Conservation (phyloP, 2,329 filamentous ascomycete genomes). For the Colletotrichum neosansevieriae region DNA sequence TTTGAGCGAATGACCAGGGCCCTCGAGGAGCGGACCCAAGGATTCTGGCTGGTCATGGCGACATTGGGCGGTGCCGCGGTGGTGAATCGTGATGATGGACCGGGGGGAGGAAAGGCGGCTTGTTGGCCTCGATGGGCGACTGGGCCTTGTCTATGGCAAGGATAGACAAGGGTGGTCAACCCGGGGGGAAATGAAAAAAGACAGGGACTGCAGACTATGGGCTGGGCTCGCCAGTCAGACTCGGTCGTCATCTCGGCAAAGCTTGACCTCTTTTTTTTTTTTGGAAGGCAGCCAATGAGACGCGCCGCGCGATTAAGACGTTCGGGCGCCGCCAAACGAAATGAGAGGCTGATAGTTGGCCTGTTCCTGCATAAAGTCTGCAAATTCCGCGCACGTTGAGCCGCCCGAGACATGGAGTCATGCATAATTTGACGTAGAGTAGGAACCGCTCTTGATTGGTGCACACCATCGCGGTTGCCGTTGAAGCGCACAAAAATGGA, state of each 20-base stretch:
- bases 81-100: background rate
- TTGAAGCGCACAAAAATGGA: background rate
- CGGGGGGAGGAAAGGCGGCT: background rate
- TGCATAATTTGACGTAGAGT: constrained; percentile 11
- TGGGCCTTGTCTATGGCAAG: constrained; percentile 16
- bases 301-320: constrained; percentile 26
- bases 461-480: constrained; percentile 1
- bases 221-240: constrained; percentile 35
- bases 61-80: constrained; percentile 31
- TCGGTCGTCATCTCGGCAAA: constrained; percentile 38
- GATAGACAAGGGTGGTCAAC: constrained; percentile 32
- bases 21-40: constrained; percentile 30
- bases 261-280: constrained; percentile 28
- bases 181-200: constrained; percentile 34
- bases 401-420: background rate
- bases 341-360: constrained; percentile 19
- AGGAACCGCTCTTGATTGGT: constrained; percentile 5
- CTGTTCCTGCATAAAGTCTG: constrained; percentile 38
- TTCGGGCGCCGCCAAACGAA: constrained; percentile 35
- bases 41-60: constrained; percentile 36
- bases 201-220: constrained; percentile 10
- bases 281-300: constrained; percentile 30
- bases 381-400: no score
- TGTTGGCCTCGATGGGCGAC: background rate
- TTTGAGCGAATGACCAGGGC: constrained; percentile 8